Base-by-base conservation (phyloP, 208 protist genomes). In the Trypanosoma congolense region DNA sequence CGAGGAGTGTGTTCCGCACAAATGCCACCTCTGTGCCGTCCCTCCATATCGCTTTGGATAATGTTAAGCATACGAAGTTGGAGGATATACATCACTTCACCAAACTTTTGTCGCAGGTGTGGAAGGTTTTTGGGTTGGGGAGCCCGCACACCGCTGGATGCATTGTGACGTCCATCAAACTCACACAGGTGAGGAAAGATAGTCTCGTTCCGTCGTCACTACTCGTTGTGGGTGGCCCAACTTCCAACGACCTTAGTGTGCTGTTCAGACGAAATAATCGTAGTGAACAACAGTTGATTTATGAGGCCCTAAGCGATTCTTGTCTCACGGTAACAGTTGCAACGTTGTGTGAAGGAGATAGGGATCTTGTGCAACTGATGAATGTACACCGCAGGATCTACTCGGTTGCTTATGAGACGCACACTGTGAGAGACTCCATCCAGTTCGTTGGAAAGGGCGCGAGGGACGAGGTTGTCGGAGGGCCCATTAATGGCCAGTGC, bases 151-250 rank as follows among this genome's bases (percentile, higher is more conserved):
- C 69, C 21, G 18, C 21, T 18, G 75, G 75, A 3, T 47, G 85
- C 29, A 33, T 90, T 18, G 75, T 81, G 14, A 49, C 75, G 9
- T 80, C 73, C 16, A 55, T 90, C 9, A 38, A 86, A 25, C 62
- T 86, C 24, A 83, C 77, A 51, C 82, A 86, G 42, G 41, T 60
- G 21, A 67, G 61, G 35, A 60, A 73, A 31, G 48, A 61, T 49
- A 76, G 86, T 47, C 62, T 86, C 6, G 50, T 84, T 10, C 51
- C 86, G 18, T 90, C 82, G 6, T 90, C 82, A 3, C 65, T 81
- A 45, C 50, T 87, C 9, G 63, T 90, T 22, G 77, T 65, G 2
- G 65, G 84, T 41, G 72, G 58, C 19, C 69, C 64, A 16, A 42
- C 25, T 38, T 56, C 71, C 2, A 26, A 54, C 28, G 42, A 58